phyloP scores from a whole-genome alignment of 2,329 filamentous ascomycete species.

The Xylariaceae sp. region DNA sequence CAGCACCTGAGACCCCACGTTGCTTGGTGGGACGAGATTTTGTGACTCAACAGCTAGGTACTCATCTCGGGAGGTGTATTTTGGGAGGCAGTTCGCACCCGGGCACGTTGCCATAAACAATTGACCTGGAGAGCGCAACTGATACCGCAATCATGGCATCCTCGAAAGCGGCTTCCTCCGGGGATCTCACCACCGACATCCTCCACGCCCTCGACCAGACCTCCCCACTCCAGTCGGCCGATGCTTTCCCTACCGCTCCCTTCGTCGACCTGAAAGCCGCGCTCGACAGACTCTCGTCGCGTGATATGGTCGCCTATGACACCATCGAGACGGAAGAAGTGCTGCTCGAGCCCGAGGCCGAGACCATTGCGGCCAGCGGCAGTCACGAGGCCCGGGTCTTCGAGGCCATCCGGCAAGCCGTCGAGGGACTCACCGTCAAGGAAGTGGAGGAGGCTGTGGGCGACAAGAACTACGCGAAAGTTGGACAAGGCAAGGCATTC shows the following conservation, averaged over 20 bases:
- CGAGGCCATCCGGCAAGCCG: constrained; percentile 59
- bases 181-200: constrained; percentile 57
- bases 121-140: too few relatives aligned
- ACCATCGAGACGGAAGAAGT: constrained; percentile 74
- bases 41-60: too few relatives aligned
- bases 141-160: constrained; percentile 39
- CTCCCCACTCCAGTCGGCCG: constrained; percentile 58
- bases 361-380: constrained; percentile 64
- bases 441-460: constrained; percentile 65
- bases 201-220: constrained; percentile 57
- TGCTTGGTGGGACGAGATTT: too few relatives aligned
- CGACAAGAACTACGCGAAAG: constrained; percentile 65
- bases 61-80: too few relatives aligned
- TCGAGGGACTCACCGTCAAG: constrained; percentile 74
- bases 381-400: constrained; percentile 81
- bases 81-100: too few relatives aligned
- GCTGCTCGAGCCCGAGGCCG: constrained; percentile 65
- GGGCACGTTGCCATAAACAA: too few relatives aligned
- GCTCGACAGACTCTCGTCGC: constrained; percentile 74
- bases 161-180: constrained; percentile 27
- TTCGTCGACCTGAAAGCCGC: constrained; percentile 74
- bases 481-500: constrained; percentile 94
- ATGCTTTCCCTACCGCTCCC: constrained; percentile 59
- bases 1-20: too few relatives aligned
- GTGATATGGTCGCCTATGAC: constrained; percentile 82